Evolutionary conservation across 495 filamentous ascomycete species (phyloP).

Genomic region (Hypoxylon perforatum): DNA sequence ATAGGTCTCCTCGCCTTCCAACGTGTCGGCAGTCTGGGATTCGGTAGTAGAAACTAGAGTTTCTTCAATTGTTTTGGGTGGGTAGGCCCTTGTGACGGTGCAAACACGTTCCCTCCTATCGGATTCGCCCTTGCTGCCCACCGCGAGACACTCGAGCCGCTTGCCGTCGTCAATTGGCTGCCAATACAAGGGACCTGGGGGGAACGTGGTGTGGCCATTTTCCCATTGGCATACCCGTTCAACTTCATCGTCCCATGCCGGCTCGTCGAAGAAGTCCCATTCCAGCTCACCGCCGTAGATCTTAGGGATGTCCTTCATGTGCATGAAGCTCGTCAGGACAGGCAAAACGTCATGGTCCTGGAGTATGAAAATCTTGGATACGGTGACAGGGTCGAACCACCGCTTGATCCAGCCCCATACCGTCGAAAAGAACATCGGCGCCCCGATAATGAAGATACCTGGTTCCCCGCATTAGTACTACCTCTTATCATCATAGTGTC

Average conservation of each 20-base stretch:
- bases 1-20: conserved; percentile 30
- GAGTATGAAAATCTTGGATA: conserved; percentile 93
- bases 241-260: conserved; percentile 62
- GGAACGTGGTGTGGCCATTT: conserved; percentile 57
- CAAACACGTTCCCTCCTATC: conserved; percentile 56
- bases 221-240: conserved; percentile 53
- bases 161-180: conserved; percentile 51
- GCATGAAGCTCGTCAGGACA: conserved; percentile 82
- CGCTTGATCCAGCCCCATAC: conserved; percentile 96
- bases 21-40: conserved; percentile 29
- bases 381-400: conserved; percentile 94
- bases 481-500: not conserved
- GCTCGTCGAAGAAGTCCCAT: conserved; percentile 82
- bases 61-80: conserved; percentile 27
- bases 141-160: conserved; percentile 56
- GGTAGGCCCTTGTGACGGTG: conserved; percentile 53
- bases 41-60: conserved; percentile 25
- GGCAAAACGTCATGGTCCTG: conserved; percentile 72
- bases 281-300: conserved; percentile 86
- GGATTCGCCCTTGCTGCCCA: conserved; percentile 52
- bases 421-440: conserved; percentile 89
- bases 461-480: conserved; percentile 14
- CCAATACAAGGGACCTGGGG: conserved; percentile 63
- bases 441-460: conserved; percentile 77
- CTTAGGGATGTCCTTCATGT: conserved; percentile 81